Evolutionary conservation across 2,329 filamentous ascomycete species (phyloP), one percentile per base, ranked within the genome.

Genomic region (Arthrobotrys conoides): DNA sequence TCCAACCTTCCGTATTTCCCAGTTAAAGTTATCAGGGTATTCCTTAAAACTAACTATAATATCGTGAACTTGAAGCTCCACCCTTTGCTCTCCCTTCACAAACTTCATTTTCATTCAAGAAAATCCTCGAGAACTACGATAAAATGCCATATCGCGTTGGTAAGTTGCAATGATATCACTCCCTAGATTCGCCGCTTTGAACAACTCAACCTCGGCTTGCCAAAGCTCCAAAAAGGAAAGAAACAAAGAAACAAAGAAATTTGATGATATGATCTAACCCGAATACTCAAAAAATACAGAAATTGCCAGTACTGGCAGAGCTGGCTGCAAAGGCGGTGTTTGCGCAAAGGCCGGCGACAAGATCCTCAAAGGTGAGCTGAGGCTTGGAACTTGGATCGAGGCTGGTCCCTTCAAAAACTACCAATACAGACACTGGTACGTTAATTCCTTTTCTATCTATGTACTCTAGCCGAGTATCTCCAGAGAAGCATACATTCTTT

Each of bases 351-450:
- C 27, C 9, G 64, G 75, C 18, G 36, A 33, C 16, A 76, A 72
- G 48, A 80, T 80, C 63, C 18, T n/a, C 22, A 80, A 80, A 66
- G 79, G 73, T 18, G 76, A 79, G 27, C 55, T 80, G 14, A 63
- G 79, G 27, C 66, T 76, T 30, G 79, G 79, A n/a, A 80, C 79
- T 12, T 80, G 70, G 76, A 38, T 80, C 14, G 76, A 79, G 24
- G 68, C 51, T 4, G 36, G 36, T 53, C n/a, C 41, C 3, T 63
- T 71, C 30, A 59, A 41, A 14, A 71, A 66, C 24, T 80, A 59
- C 9, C 64, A 79, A 18, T 80, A 69, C 57, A 72, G 69, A n/a
- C 76, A 80, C 41, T 80, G 76, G 79, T 80, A 71, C 64, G 79
- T 77, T 0, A 46, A n/a, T 44, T 38, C 6, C 6, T 5, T 38